Evolutionary conservation across 345 rosid genomes (phyloP).

Genomic region (Excoecaria cochinchinensis): DNA sequence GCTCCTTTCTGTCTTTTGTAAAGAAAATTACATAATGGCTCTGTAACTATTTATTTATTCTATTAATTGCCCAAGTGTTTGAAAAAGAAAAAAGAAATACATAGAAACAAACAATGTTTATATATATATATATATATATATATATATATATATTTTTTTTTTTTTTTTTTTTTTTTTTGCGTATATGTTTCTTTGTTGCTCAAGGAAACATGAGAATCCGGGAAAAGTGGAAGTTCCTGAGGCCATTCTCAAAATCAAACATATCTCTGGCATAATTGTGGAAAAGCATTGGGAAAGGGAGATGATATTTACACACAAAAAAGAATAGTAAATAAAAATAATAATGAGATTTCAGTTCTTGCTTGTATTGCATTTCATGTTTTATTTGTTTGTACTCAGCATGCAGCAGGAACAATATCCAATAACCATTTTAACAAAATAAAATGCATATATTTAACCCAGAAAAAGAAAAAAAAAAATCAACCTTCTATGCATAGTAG

Average conservation of each 20-base stretch:
- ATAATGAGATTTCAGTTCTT: background rate
- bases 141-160: no score
- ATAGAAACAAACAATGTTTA: background rate
- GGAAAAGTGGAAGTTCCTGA: conserved; percentile 15
- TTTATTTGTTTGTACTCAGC: no score
- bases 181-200: background rate
- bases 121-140: no score
- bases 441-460: background rate
- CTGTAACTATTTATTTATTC: background rate
- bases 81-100: background rate
- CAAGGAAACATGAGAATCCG: conserved; percentile 20
- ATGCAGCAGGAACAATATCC: no score
- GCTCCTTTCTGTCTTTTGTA: background rate
- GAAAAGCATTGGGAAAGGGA: conserved; percentile 16
- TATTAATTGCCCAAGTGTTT: background rate
- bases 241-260: conserved; percentile 12
- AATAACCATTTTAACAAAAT: background rate
- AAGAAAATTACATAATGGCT: background rate
- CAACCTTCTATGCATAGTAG: no score
- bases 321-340: background rate
- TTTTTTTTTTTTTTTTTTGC: background rate
- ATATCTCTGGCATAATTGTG: background rate
- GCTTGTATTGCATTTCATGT: background rate
- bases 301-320: background rate
- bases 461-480: no score